Evolutionary conservation across 2,329 filamentous ascomycete species (phyloP), one percentile per base, ranked within the genome.

Genomic region (Paraphoma chrysanthemicola): DNA sequence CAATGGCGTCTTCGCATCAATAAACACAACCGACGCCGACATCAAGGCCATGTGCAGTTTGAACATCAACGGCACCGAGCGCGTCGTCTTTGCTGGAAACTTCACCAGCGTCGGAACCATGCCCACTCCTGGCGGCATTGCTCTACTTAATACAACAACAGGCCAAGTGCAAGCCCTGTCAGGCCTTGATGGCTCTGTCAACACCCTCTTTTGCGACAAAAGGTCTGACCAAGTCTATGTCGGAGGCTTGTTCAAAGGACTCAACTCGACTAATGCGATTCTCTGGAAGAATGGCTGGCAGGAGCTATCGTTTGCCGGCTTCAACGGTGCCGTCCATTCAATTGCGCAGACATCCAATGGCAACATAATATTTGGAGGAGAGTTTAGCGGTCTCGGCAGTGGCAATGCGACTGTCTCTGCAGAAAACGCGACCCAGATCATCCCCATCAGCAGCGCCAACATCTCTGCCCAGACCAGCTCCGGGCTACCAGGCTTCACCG

Each of bases 21-120:
- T 97, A 47, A 86, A 89, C 51, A 84, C 87, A 41, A 89, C 93
- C 44, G 92, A 98, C 77, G 93, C 90, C 55, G 88, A 90, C 47
- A 97, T 99, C 71, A 85, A 88, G 71, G 85, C 92, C 62, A 95
- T 99, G 90, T 99, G 95, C 80, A 81, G 89, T 17, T 91, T 94
- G 68, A 82, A 87, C 49, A 82, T 84, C 54, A 85, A 91, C 75
- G 90, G 90, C 62, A 84, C 82, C 54, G 82, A 85, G n/a, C 89
- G 90, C 41, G 86, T 98, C 29, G 85, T 98, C 46, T 85, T 99
- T 14, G 95, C 91, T 53, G 95, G 95, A 46, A 98, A 98, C 80
- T 99, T 99, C 74, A 98, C 95, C 31, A 96, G 92, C 75, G 80
- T 99, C 60, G 91, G 89, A 56, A 88, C 88, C 56, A 84, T 89